Conservation (phyloP, 495 filamentous ascomycete species). For the Poronia punctata region DNA sequence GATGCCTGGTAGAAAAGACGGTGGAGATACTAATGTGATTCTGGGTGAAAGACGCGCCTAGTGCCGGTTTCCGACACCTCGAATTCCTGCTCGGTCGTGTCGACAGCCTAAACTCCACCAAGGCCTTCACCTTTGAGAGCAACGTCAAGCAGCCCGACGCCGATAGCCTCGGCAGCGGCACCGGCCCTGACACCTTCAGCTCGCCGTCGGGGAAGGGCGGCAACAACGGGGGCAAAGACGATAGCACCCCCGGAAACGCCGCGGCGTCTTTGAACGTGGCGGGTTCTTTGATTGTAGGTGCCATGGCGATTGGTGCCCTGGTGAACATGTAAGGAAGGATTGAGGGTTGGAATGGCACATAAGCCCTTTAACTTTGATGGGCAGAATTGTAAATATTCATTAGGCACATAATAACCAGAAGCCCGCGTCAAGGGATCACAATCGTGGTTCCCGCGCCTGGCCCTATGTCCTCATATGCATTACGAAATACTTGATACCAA, state of each 20-base stretch:
- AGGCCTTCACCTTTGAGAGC: conserved; percentile 25
- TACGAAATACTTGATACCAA: too few relatives aligned
- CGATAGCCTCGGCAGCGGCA: conserved; percentile 22
- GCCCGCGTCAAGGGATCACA: too few relatives aligned
- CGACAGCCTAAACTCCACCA: conserved; percentile 23
- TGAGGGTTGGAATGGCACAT: too few relatives aligned
- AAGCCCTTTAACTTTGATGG: too few relatives aligned
- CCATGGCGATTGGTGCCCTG: not conserved
- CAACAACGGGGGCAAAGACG: not conserved
- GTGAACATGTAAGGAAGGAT: conserved; percentile 4
- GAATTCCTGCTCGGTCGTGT: conserved; percentile 32
- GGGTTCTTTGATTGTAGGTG: not conserved
- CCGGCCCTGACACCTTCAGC: conserved; percentile 16
- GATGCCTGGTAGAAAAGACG: too few relatives aligned
- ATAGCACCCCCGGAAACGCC: not conserved
- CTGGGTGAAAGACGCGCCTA: too few relatives aligned
- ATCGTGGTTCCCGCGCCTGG: too few relatives aligned
- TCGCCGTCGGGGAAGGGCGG: not conserved
- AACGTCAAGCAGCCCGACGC: conserved; percentile 16
- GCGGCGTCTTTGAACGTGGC: not conserved
- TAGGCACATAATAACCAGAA: too few relatives aligned
- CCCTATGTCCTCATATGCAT: too few relatives aligned
- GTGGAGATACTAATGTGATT: too few relatives aligned
- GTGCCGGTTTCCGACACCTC: conserved; percentile 28
- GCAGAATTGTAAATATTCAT: too few relatives aligned